Percentiles rank a stretch among this genome's conserved stretches.
Conservation (phyloP, 495 filamentous ascomycete species). For the Penicilliopsis zonata region DNA sequence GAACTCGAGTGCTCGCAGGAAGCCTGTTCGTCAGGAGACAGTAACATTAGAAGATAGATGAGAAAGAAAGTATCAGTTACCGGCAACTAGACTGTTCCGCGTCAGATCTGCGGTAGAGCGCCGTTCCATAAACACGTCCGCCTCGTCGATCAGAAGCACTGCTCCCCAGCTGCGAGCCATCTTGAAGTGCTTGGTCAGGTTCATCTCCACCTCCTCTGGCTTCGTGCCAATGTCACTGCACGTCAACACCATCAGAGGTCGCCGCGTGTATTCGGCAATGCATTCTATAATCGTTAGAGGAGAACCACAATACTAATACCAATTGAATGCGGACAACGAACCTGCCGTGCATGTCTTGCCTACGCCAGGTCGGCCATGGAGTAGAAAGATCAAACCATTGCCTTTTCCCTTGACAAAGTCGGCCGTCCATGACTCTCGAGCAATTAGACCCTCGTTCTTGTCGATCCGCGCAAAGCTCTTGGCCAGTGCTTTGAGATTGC, state of each 20-base stretch:
- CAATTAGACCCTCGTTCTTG: too few relatives aligned
- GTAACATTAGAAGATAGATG: constrained; percentile 41
- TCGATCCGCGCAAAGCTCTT: too few relatives aligned
- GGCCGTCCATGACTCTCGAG: too few relatives aligned
- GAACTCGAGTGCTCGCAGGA: background rate
- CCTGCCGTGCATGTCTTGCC: constrained; percentile 33
- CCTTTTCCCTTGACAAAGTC: constrained; percentile 23
- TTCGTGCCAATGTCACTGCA: constrained; percentile 42
- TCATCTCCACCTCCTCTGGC: constrained; percentile 34
- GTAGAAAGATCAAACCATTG: constrained; percentile 22
- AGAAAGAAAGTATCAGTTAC: too few relatives aligned
- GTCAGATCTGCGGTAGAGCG: constrained; percentile 19
- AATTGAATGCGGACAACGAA: too few relatives aligned
- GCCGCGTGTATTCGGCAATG: constrained; percentile 19
- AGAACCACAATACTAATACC: too few relatives aligned
- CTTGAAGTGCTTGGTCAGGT: constrained; percentile 37
- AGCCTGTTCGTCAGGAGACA: constrained; percentile 7
- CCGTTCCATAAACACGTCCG: constrained; percentile 33
- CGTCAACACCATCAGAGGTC: constrained; percentile 30
- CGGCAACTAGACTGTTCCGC: constrained; percentile 33
- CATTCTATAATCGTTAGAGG: too few relatives aligned
- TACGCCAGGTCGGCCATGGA: constrained; percentile 29
- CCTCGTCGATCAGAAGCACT: constrained; percentile 34
- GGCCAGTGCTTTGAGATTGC: too few relatives aligned
- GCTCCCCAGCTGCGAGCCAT: constrained; percentile 35